These are phyloP conservation scores for Pestalotiopsis fici DNA, from an alignment of 2,329 filamentous ascomycete species.

Conservation along the genomic window DNA sequence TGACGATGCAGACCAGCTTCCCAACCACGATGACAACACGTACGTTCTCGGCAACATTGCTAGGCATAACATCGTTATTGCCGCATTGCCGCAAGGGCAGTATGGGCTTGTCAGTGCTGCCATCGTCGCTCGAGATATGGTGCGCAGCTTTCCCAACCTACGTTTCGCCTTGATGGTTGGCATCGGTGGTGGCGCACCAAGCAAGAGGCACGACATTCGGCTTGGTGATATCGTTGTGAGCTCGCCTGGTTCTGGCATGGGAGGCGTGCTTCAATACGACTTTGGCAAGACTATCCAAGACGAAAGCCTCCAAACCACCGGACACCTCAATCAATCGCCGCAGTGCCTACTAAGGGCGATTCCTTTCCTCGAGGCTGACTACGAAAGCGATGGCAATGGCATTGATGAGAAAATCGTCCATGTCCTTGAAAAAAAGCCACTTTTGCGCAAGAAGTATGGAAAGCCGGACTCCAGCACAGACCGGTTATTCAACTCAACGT, in stretches of 20 bases:
- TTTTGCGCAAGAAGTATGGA: conserved; percentile 18
- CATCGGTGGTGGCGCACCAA: conserved; percentile 29
- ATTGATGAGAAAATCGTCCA: conserved; percentile 27
- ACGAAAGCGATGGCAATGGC: conserved; percentile 17
- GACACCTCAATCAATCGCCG: conserved; percentile 11
- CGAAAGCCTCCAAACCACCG: conserved; percentile 15
- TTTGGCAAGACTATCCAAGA: conserved; percentile 26
- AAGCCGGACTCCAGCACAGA: conserved; percentile 25
- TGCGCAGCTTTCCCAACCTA: conserved; percentile 26
- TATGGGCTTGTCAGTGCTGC: conserved; percentile 17
- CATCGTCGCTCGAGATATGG: conserved; percentile 23
- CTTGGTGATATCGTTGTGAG: conserved; percentile 34
- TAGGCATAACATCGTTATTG: neutral
- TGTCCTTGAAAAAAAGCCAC: conserved; percentile 24
- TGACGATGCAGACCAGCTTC: neutral
- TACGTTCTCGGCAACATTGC: neutral
- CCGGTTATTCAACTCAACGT: conserved; percentile 23
- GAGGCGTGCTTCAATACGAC: conserved; percentile 33
- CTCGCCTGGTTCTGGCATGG: conserved; percentile 13
- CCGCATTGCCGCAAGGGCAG: neutral
- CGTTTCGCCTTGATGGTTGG: conserved; percentile 32
- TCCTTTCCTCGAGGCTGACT: conserved; percentile 26
- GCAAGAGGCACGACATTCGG: conserved; percentile 24
- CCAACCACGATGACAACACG: neutral
- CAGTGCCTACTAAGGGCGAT: conserved; percentile 4